Evolutionary conservation across 768 basidiomycete species (phyloP), one percentile per base, ranked within the genome.

Genomic region (Podaxis mareebaensis): DNA sequence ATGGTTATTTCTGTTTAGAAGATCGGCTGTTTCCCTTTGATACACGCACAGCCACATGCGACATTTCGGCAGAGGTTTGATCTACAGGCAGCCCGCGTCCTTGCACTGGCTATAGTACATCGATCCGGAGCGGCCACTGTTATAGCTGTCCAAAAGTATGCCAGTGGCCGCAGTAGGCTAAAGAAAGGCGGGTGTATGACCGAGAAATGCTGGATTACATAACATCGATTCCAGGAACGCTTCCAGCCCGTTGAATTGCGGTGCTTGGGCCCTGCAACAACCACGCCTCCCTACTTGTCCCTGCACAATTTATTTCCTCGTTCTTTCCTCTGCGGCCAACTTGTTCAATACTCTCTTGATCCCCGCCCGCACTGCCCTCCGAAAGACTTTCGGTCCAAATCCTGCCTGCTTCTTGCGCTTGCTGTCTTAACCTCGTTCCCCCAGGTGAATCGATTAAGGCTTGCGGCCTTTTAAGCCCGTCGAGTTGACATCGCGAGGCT

Each of bases 391-490:
- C 30, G 15, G 15, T 8, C 30, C 22, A 51, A 38, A 8, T 24
- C 33, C 3, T 33, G 33, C 2, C 33, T 33, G 51, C n/a, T 39
- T 36, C 58, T 60, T 38, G 33, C 48, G n/a, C 58, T 36, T 15
- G 11, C 15, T 38, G 36, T 12, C 53, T 39, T 51, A 38, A 51
- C 49, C 58, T 49, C 36, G 36, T 38, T 39, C 59, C 26, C 30
- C 38, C 24, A 53, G 15, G 20, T 15, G 22, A 15, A 39, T 42
- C 39, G 10, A 42, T 33, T 28, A n/a, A 33, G 22, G 39, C 38
- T 40, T 44, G 52, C 60, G 52, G 60, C 42, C 60, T 54, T 46
- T 46, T 54, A 46, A 61, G 60, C 60, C 60, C 60, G 60, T 44
- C 2, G 1, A 26, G 49, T 51, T 26, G 49, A 12, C 26, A 1